Evolutionary conservation across 495 filamentous ascomycete species (phyloP), one percentile per base, ranked within the genome.

Genomic region (Penicillium soppii): DNA sequence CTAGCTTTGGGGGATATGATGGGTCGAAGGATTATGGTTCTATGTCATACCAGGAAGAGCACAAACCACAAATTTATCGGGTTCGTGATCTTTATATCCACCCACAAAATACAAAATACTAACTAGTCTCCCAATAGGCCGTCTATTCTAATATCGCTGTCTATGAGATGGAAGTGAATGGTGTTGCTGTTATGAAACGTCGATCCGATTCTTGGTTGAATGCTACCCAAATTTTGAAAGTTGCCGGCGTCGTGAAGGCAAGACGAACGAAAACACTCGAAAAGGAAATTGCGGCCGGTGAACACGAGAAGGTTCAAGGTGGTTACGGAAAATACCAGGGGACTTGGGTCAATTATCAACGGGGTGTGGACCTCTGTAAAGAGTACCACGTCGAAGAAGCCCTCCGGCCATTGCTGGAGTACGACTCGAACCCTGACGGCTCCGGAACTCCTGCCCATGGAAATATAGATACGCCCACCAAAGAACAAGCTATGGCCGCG

Each of bases 271-370:
- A 98, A 70, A 92, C 97, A 7, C 75, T 98, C 35, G 94, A 98
- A 65, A 97, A 96, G 68, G 94, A 97, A 69, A 97, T 98, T 48
- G 82, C 95, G 41, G 91, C 85, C 0, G 94, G 94, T 48, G 89
- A 94, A 59, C 92, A 98, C 67, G 94, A 98, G 63, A 98, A 97
- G 74, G 92, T 98, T 7, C 94, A 98, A 63, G 94, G 94, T 9
- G 95, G 94, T 7, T 98, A 98, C 62, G 94, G 94, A 42, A 96
- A 96, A 76, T 98, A 97, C 61, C 94, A 98, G 71, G 94, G 94
- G 16, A 98, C 94, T 3, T 98, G 94, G 94, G 94, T 97, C 45
- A 90, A 87, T 56, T 97, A 92, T 62, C 83, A 88, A 35, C 80
- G 92, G 45, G 94, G 92, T 3, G 81, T 95, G 26, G 90, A 96